Base-by-base conservation (phyloP, 2,329 filamentous ascomycete genomes). In the Phaeosphaeriaceae sp. region DNA sequence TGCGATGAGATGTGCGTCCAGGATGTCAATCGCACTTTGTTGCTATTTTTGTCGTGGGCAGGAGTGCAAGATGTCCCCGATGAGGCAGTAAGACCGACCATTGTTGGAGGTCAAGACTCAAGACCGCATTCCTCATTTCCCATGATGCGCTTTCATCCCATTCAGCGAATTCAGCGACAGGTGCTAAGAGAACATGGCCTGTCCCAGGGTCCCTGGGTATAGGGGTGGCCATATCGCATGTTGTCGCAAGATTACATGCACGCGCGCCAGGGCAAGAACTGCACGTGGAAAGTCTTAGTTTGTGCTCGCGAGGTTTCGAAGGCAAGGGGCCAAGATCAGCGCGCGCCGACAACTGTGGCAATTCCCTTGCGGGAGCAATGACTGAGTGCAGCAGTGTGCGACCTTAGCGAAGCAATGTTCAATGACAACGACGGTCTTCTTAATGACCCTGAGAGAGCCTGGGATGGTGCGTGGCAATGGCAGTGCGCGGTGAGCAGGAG, bases 51-150 rank as follows among this genome's bases (percentile, higher is more conserved):
- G 55, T 57, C 23, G 22, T 11, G 21, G 13, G 44, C 44, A 24
- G 44, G 21, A 13, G 21, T 24, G 21, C 23, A 47, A 47, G 21
- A 47, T 15, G 44, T 19, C n/a, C 56, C 30, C 21, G 22, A 58
- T 52, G 19, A 28, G 53, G 52, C 40, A 53, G 26, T n/a, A 55
- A 26, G 40, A 43, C 55, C 63, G 52, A 35, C 40, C n/a, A 28
- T 11, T 11, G 30, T 35, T 49, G 49, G 43, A 46, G 22, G 23
- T 55, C 35, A 58, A 24, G 21, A n/a, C 32, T 44, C 15, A 56
- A 52, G 47, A 59, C 44, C 42, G 56, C 60, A 59, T 52, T 56
- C 54, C 30, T 46, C 50, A 57, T 59, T 62, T 59, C 56, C 56
- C 60, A 61, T 61, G 55, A n/a, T 55, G 52, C 49, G 19, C 28